These are phyloP conservation scores for Zychaea mexicana DNA, from an alignment of 371 early-diverging fungal species.

Conservation along the genomic window DNA sequence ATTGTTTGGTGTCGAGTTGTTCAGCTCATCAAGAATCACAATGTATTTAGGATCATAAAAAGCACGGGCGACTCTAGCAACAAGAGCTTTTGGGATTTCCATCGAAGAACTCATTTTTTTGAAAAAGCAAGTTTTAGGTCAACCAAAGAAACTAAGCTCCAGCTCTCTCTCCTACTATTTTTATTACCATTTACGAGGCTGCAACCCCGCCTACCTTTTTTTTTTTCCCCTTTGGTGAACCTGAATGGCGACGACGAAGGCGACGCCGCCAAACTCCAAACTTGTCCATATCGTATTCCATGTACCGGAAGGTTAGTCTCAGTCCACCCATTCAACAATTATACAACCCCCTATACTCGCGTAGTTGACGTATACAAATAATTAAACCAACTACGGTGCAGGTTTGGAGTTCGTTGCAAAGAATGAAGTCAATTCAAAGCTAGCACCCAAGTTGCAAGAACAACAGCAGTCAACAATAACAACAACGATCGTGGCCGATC, in stretches of 20 bases:
- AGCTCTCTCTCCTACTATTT: too few species aligned
- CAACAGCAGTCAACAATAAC: background rate
- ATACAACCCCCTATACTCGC: background rate
- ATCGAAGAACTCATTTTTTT: conserved; percentile 18
- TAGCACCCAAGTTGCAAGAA: conserved; percentile 3
- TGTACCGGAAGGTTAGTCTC: conserved; percentile 28
- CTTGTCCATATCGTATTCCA: conserved; percentile 25
- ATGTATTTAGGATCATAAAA: conserved; percentile 84
- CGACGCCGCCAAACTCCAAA: background rate
- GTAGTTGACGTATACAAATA: background rate
- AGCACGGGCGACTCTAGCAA: conserved; percentile 81
- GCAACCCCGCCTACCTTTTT: too few species aligned
- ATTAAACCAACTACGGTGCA: conserved; percentile 4
- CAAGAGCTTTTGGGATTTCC: conserved; percentile 72
- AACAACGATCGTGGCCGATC: conserved; percentile 11
- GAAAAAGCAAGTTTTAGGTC: background rate
- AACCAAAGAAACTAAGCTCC: background rate
- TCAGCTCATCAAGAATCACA: conserved; percentile 82
- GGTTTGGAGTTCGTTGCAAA: conserved; percentile 32
- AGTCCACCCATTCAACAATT: background rate
- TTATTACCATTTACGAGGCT: too few species aligned
- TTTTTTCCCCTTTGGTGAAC: too few species aligned
- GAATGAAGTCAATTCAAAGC: conserved; percentile 21
- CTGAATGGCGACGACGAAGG: too few species aligned
- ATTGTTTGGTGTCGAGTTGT: conserved; percentile 47